phyloP scores from a whole-genome alignment of 2,329 filamentous ascomycete genomes.

The Tolypocladium tundrense region DNA sequence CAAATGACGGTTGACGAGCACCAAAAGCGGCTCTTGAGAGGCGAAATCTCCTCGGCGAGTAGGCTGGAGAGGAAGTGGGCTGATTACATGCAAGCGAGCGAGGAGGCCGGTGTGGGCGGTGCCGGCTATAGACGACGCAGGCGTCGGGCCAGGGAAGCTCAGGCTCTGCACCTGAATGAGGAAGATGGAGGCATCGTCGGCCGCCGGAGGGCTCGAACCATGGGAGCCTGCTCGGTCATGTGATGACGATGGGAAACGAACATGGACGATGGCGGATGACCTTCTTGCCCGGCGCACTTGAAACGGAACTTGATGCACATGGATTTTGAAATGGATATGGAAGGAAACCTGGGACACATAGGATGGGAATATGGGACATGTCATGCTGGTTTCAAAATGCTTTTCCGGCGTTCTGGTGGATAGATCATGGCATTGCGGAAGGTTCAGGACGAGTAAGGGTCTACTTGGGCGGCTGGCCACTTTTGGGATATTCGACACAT shows the following conservation, averaged over 20 bases:
- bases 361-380: background rate
- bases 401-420: background rate
- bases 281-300: background rate
- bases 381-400: background rate
- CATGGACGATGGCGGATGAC: background rate
- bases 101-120: conserved; percentile 66
- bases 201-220: conserved; percentile 53
- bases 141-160: conserved; percentile 70
- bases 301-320: background rate
- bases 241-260: conserved; percentile 24
- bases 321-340: background rate
- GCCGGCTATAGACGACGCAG: conserved; percentile 59
- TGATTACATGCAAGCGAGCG: conserved; percentile 84
- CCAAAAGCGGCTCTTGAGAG: conserved; percentile 70
- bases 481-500: background rate
- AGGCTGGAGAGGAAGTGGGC: conserved; percentile 87
- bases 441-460: background rate
- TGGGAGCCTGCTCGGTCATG: conserved; percentile 55
- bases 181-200: conserved; percentile 54
- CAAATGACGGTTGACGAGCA: conserved; percentile 94
- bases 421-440: background rate
- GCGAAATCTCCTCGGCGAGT: conserved; percentile 63
- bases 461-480: background rate
- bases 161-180: conserved; percentile 70
- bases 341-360: background rate